A percentile compares a stretch with the other conserved stretches of the same genome.
phyloP scores from a whole-genome alignment of 768 basidiomycete species.

The Naganishia vaughanmartiniae region DNA sequence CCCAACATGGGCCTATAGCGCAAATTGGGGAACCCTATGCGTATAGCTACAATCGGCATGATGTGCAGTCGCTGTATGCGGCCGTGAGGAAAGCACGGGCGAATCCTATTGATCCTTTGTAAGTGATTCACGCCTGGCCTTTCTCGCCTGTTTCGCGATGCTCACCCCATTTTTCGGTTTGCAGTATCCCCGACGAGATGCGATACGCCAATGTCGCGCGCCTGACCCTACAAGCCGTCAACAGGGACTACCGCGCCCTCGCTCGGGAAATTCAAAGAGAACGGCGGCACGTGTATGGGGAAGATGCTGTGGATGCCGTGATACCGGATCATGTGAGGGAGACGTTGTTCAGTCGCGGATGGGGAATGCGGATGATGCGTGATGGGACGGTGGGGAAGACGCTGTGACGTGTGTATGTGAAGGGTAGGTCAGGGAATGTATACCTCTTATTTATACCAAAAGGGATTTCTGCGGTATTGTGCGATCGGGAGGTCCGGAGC shows the following conservation, averaged over 20 bases:
- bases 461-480: too few species aligned
- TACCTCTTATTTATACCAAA: neutral
- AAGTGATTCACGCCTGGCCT: conserved; percentile 28
- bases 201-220: conserved; percentile 4
- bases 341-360: neutral
- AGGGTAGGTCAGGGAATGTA: neutral
- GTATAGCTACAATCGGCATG: conserved; percentile 42
- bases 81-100: conserved; percentile 37
- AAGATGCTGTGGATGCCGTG: neutral
- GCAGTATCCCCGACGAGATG: conserved; percentile 48
- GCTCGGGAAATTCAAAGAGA: neutral
- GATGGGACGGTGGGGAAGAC: conserved; percentile 1
- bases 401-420: neutral
- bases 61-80: conserved; percentile 38
- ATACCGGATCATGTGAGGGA: conserved; percentile 5
- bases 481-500: too few species aligned
- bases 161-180: neutral
- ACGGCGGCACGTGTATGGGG: neutral
- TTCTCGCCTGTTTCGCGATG: neutral
- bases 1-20: neutral
- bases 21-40: conserved; percentile 38
- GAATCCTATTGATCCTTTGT: conserved; percentile 45
- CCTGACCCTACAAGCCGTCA: neutral
- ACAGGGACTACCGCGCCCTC: conserved; percentile 1
- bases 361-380: conserved; percentile 15